Percentiles rank a stretch among this genome's conserved stretches.
These are phyloP conservation scores for Nothomitra cinnamomea DNA, from an alignment of 2,329 filamentous ascomycete genomes.

Conservation along the genomic window DNA sequence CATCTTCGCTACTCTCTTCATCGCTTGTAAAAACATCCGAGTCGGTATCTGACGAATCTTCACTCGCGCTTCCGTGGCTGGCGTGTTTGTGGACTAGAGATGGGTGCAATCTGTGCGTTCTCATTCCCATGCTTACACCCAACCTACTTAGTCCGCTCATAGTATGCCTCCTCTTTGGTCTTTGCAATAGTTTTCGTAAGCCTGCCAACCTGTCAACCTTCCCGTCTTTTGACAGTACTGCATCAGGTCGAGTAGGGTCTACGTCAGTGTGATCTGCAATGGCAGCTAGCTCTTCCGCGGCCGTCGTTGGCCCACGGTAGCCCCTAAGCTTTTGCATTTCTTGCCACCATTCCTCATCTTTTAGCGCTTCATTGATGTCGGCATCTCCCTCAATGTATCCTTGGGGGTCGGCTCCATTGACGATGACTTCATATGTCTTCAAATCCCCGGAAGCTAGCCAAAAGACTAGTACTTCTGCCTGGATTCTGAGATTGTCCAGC, in stretches of 20 bases:
- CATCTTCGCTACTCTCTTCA: constrained; percentile 25
- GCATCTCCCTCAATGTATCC: constrained; percentile 37
- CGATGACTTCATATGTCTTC: constrained; percentile 57
- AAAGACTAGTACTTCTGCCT: constrained; percentile 63
- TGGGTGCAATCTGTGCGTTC: constrained; percentile 52
- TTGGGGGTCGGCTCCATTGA: constrained; percentile 45
- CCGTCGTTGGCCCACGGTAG: constrained; percentile 19
- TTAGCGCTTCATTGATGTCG: constrained; percentile 47
- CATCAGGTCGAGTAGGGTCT: constrained; percentile 32
- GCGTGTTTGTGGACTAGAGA: constrained; percentile 35
- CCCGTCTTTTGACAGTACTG: constrained; percentile 28
- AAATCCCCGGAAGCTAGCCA: constrained; percentile 62
- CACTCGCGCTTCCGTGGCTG: constrained; percentile 28
- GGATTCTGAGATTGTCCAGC: constrained; percentile 65
- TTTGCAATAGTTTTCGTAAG: constrained; percentile 43
- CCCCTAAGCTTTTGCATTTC: constrained; percentile 41
- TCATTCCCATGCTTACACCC: constrained; percentile 55
- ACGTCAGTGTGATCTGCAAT: constrained; percentile 27
- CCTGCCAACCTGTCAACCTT: constrained; percentile 35
- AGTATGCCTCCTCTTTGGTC: constrained; percentile 35
- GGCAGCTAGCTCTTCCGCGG: constrained; percentile 27
- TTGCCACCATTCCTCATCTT: constrained; percentile 68
- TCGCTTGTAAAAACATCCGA: constrained; percentile 13
- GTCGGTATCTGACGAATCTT: constrained; percentile 19
- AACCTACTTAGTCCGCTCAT: constrained; percentile 31